Evolutionary conservation across 1,284 basidiomycete species (phyloP), one percentile per base, ranked within the genome.

Genomic region (Cryptococcus depauperatus): DNA sequence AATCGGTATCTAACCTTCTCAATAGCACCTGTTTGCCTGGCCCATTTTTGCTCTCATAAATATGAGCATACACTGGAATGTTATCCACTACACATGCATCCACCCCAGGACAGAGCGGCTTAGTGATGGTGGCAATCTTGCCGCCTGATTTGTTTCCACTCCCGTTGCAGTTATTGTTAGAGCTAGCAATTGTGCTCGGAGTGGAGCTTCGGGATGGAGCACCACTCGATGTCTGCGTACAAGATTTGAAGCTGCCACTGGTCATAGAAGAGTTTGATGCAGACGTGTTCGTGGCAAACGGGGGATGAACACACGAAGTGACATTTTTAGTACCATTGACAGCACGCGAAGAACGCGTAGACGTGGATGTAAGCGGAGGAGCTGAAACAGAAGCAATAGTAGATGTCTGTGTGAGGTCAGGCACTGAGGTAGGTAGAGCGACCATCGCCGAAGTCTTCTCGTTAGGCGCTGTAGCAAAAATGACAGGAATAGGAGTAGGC

Each of bases 51-150:
- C 51, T 47, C 38, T 58, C 59, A 37, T 51, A 59, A 7, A 60
- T 32, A 47, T 63, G 59, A 27, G 57, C 54, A 50, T 69, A 69
- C 10, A 65, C 62, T 1, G 66, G 66, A 2, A 69, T 64, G 35
- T 66, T 61, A 44, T 67, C 63, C 5, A 69, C 55, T 8, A 69
- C 64, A 50, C 61, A 61, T 5, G 64, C 63, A 30, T 61, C 58
- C 3, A 69, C 58, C 8, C 62, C 64, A 7, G 59, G 56, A 19
- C 65, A 61, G 4, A 68, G 52, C 5, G 53, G 54, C 46, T 66
- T 62, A 22, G 58, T 62, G 11, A 56, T 47, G 22, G 50, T 49
- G 4, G 48, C 40, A 35, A 52, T 29, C 41, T 48, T 52, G 26
- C 46, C 47, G 26, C 47, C 40, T 2, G 46, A 39, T 21, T 22